Evolutionary conservation across 2,329 filamentous ascomycete genomes (phyloP).

Genomic region (Biscogniauxia sp.): DNA sequence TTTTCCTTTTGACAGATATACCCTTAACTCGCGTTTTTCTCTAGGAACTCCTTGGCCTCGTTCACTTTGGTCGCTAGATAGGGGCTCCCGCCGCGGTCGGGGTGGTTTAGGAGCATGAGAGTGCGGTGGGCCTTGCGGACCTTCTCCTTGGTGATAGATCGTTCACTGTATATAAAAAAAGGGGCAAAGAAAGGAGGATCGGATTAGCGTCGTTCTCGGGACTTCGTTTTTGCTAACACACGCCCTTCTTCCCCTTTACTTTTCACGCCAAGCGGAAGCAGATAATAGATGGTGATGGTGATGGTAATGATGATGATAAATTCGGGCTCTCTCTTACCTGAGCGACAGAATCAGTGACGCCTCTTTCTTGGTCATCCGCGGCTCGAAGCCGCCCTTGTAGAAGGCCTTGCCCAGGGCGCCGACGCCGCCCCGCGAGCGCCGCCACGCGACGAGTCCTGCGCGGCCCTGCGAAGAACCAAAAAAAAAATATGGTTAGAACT

Average conservation of each 20-base stretch:
- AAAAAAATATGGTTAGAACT: not conserved
- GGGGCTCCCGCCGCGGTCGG: slow-evolving; percentile 92
- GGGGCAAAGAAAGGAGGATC: no score
- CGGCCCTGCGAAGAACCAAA: slow-evolving; percentile 62
- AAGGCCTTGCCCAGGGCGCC: slow-evolving; percentile 85
- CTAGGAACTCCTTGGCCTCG: slow-evolving; percentile 93
- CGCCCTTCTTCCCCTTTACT: not conserved
- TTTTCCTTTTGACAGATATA: not conserved
- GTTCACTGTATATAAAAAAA: slow-evolving; percentile 63
- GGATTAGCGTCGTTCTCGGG: not conserved
- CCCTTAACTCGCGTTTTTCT: slow-evolving; percentile 56
- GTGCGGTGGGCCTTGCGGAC: slow-evolving; percentile 92
- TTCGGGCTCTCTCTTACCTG: slow-evolving; percentile 54
- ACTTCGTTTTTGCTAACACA: slow-evolving; percentile 7
- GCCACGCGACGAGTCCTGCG: slow-evolving; percentile 84
- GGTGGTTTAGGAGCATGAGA: slow-evolving; percentile 96
- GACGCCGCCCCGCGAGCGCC: slow-evolving; percentile 74
- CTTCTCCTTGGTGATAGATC: slow-evolving; percentile 85
- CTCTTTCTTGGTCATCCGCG: slow-evolving; percentile 89
- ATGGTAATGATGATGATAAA: no score
- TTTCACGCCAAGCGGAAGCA: no score
- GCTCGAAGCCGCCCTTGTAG: slow-evolving; percentile 98
- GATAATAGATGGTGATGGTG: no score
- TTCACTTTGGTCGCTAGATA: slow-evolving; percentile 98
- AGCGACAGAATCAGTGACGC: slow-evolving; percentile 88